Base-by-base conservation (phyloP, 2,329 filamentous ascomycete species). In the Pestalotiopsis sp. region DNA sequence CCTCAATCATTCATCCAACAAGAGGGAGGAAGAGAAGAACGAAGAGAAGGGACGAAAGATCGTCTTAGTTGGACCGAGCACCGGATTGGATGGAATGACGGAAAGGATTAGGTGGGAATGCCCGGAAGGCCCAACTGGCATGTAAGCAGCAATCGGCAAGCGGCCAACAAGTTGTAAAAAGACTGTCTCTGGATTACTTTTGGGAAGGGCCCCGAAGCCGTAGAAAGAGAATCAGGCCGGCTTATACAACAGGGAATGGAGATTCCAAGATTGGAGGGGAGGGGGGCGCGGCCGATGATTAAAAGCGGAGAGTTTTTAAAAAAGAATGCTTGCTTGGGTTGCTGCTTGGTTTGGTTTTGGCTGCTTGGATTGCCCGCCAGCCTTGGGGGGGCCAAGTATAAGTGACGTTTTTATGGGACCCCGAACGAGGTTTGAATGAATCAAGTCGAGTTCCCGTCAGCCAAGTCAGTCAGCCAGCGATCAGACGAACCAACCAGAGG, bases 261-360 rank as follows among this genome's bases (percentile, higher is more conserved):
- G 58, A 61, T 61, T 61, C 58, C 58, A 61, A 61, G 58, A 61
- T 61, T 61, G 58, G 58, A 61, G 58, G 58, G 58, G 35, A 35
- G 58, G 58, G 56, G 58, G 58, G 44, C 44, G 44, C 44, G 44
- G 44, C 44, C 44, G 44, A 39, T 61, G 26, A 61, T 61, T 61
- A 61, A 61, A 61, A 61, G 58, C 58, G 58, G 58, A 61, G 58
- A 38, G 58, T 39, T 52, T 52, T 44, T 35, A 35, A 35, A 35
- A 35, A 35, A 35, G 30, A 35, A 35, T 35, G 30, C 30, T 9
- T 35, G 30, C 30, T 35, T 35, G 30, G 30, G 30, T 22, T 52
- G 17, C 44, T 52, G 44, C 44, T 52, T 52, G 44, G 44, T 20
- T n/a, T 52, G 44, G 17, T 48, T 14, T n/a, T 48, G 13, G 40